phyloP scores from a whole-genome alignment of 345 rosid species.

The Dovyalis caffra region DNA sequence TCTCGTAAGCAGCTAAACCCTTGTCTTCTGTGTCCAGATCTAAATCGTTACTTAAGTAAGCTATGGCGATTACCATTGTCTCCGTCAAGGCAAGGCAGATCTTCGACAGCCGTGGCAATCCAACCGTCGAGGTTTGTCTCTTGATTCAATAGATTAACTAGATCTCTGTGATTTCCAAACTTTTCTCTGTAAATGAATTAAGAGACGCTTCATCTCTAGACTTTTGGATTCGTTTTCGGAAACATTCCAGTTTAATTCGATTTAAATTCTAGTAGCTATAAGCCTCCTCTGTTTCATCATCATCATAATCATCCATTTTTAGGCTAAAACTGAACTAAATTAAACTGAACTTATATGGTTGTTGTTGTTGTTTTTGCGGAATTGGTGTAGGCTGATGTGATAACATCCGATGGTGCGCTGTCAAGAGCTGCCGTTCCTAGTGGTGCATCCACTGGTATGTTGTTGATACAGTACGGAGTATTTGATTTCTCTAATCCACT shows the following conservation, averaged over 20 bases:
- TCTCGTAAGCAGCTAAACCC: background rate
- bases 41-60: background rate
- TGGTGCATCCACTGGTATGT: constrained; percentile 68
- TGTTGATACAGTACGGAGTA: background rate
- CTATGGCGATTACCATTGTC: constrained; percentile 30
- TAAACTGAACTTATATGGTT: no score
- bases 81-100: constrained; percentile 64
- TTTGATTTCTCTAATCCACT: background rate
- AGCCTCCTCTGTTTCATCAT: background rate
- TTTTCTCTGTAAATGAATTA: no score
- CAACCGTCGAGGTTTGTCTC: constrained; percentile 64
- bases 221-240: background rate
- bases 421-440: constrained; percentile 75
- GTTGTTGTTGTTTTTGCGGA: background rate
- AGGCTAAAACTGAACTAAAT: no score
- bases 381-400: constrained; percentile 45
- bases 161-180: no score
- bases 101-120: constrained; percentile 77
- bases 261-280: background rate
- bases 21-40: constrained; percentile 13
- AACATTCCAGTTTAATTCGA: constrained; percentile 5
- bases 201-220: background rate
- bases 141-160: background rate
- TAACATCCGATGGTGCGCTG: constrained; percentile 36
- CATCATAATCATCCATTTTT: no score